These are phyloP conservation scores for Phaeosphaeria sp. DNA, from an alignment of 2,329 filamentous ascomycete species.

Conservation along the genomic window DNA sequence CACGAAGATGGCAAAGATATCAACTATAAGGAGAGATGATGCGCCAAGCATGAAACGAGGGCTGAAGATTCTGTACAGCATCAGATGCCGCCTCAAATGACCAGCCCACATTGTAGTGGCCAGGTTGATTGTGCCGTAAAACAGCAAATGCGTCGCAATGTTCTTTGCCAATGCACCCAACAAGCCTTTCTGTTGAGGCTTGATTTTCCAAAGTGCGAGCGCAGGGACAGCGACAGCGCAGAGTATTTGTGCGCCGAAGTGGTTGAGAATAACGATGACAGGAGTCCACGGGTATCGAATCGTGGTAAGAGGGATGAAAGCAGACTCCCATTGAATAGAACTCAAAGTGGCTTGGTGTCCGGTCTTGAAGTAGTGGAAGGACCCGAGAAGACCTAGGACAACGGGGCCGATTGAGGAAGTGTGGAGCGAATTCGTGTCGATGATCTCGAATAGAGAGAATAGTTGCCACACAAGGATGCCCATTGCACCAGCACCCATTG, in stretches of 20 bases:
- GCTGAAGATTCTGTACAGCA: slow-evolving; percentile 94
- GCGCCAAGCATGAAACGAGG: slow-evolving; percentile 88
- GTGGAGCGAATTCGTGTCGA: slow-evolving; percentile 67
- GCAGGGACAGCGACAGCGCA: slow-evolving; percentile 81
- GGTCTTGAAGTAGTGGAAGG: slow-evolving; percentile 96
- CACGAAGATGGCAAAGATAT: slow-evolving; percentile 74
- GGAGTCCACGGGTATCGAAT: slow-evolving; percentile 91
- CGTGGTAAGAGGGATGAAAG: slow-evolving; percentile 84
- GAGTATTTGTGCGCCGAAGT: slow-evolving; percentile 86
- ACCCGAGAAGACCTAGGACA: slow-evolving; percentile 84
- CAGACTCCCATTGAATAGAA: slow-evolving; percentile 94
- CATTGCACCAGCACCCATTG: slow-evolving; percentile 88
- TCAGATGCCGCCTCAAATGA: slow-evolving; percentile 85
- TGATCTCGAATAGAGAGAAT: slow-evolving; percentile 72
- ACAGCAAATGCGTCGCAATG: slow-evolving; percentile 76
- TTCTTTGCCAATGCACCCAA: slow-evolving; percentile 74
- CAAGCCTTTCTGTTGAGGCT: slow-evolving; percentile 69
- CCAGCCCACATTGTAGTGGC: slow-evolving; percentile 92
- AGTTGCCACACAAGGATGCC: slow-evolving; percentile 87
- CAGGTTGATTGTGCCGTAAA: slow-evolving; percentile 81
- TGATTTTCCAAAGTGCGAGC: slow-evolving; percentile 86
- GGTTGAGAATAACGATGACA: slow-evolving; percentile 81
- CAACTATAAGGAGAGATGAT: slow-evolving; percentile 74
- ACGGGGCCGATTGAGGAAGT: slow-evolving; percentile 80
- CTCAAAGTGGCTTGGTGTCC: slow-evolving; percentile 89